Evolutionary conservation across 768 basidiomycete species (phyloP), one percentile per base, ranked within the genome.

Genomic region (Hortiboletus campestris): DNA sequence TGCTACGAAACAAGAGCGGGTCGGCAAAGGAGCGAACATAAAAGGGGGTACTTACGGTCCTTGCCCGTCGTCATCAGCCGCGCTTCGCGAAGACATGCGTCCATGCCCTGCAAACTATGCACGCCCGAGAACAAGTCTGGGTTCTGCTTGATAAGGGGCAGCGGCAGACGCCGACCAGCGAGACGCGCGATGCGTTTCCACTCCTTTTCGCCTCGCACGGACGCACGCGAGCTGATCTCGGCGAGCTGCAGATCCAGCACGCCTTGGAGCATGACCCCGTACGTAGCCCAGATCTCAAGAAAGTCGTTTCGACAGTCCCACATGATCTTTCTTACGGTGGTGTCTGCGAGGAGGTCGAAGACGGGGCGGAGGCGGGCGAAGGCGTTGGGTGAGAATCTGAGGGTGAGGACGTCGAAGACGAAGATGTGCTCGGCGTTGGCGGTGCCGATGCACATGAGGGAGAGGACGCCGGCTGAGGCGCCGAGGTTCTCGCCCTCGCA

Each of bases 281-380:
- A 73, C 1, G 57, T 46, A 17, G 65, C 49, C 10, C 29, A 58
- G 4, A 78, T 63, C 55, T 78, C 76, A 34, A 71, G 61, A 60
- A 63, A 75, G 60, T 78, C 77, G 62, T 71, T 72, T 2, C 76
- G 67, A 12, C 76, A 76, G 57, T 78, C 77, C 71, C 74, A 78
- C 57, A 75, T 72, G 56, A 78, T 58, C 60, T 78, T 78, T 31
- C 66, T 63, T 35, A 75, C 57, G 2, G 44, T 32, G 13, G 64
- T 60, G 36, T 70, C 62, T 22, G 56, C 59, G 46, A 78, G 68
- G 14, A 75, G 55, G 17, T 56, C 47, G 8, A 69, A 51, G 14
- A 78, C 55, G 17, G 53, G 55, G 2, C 61, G 53, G 19, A 76
- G 60, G 46, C 59, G 58, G 0, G 61, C 31, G 46, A 61, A 41